A percentile compares a stretch with the other conserved stretches of the same genome.
These are phyloP conservation scores for Isatis lusitanica DNA, from an alignment of 441 rosid genomes.

Conservation along the genomic window DNA sequence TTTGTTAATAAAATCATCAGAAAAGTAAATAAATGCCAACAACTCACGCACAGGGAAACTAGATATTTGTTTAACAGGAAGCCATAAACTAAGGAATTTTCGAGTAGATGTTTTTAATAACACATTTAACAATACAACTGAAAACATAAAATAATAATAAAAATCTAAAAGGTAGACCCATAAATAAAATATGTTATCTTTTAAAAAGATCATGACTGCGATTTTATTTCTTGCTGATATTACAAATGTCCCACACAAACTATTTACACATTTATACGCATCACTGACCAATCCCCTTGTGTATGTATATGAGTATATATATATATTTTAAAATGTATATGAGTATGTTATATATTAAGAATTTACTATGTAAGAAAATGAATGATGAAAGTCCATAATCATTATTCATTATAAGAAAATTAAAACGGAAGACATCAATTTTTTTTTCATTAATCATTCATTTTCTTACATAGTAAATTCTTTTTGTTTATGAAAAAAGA, in stretches of 20 bases:
- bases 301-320: too few relatives aligned
- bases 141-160: not conserved
- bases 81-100: not conserved
- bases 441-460: too few relatives aligned
- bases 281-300: not conserved
- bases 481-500: not conserved
- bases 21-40: not conserved
- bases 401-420: not conserved
- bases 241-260: not conserved
- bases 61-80: not conserved
- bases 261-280: not conserved
- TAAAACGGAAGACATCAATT: not conserved
- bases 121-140: not conserved
- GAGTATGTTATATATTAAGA: not conserved
- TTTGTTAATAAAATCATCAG: not conserved
- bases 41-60: not conserved
- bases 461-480: too few relatives aligned
- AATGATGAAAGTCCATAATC: not conserved
- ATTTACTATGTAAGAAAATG: not conserved
- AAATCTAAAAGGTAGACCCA: not conserved
- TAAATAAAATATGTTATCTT: constrained; percentile 9
- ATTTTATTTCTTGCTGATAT: not conserved
- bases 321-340: too few relatives aligned
- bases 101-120: too few relatives aligned
- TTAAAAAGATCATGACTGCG: not conserved